A percentile compares a stretch with the other conserved stretches of the same genome.
phyloP scores from a whole-genome alignment of 164 flowering plant species.

The Chloranthus sessilifolius region DNA sequence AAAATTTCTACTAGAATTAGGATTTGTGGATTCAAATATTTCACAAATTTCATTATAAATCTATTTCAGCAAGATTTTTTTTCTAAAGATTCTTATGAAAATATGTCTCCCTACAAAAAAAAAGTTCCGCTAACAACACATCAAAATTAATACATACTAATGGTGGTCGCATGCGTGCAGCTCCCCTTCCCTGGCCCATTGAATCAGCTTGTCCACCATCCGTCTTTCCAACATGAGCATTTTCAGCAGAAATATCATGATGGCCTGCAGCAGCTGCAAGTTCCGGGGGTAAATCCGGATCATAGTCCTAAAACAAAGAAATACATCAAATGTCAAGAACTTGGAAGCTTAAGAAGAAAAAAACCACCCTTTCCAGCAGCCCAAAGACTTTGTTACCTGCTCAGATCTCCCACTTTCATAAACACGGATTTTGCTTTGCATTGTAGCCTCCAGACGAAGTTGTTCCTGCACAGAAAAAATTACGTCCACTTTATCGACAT shows the following conservation, averaged over 20 bases:
- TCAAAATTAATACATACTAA: constrained; percentile 42
- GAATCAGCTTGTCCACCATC: constrained; percentile 51
- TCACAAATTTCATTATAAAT: too few species aligned
- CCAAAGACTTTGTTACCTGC: constrained; percentile 48
- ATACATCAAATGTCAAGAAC: too few species aligned
- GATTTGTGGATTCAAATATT: too few species aligned
- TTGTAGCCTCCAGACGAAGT: constrained; percentile 87
- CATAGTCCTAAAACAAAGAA: constrained; percentile 64
- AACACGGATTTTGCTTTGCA: constrained; percentile 97
- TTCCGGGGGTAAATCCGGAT: constrained; percentile 99
- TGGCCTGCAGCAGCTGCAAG: constrained; percentile 87
- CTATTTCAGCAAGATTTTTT: too few species aligned
- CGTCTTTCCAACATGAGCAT: constrained; percentile 39
- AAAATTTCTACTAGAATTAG: too few species aligned
- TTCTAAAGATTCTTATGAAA: too few species aligned
- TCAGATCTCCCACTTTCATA: constrained; percentile 92
- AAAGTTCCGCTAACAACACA: too few species aligned
- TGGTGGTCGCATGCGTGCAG: constrained; percentile 54
- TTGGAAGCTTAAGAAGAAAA: constrained; percentile 6
- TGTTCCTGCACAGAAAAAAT: constrained; percentile 58
- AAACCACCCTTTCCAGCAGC: neutral
- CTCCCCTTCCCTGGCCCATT: constrained; percentile 39
- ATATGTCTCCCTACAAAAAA: too few species aligned
- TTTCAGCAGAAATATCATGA: constrained; percentile 57
- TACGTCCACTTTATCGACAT: constrained; percentile 1